A percentile compares a stretch with the other conserved stretches of the same genome.
Conservation (phyloP, 2,329 filamentous ascomycete species). For the Pezicula rhizophila region DNA sequence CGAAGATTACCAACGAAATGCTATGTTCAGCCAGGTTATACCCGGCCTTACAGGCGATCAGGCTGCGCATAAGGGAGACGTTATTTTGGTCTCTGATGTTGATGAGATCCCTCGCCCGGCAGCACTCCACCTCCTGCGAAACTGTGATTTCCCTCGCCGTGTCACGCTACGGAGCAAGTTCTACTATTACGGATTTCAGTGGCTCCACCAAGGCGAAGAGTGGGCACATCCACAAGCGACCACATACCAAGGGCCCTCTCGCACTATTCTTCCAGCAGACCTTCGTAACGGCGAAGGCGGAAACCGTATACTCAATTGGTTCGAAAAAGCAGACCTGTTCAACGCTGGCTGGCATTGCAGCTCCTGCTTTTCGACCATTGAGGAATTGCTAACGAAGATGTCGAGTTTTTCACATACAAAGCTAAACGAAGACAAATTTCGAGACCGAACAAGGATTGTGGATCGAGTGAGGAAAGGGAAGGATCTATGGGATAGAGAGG, state of each 20-base stretch:
- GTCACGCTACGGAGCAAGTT: slow-evolving; percentile 29
- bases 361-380: slow-evolving; percentile 36
- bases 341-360: slow-evolving; percentile 42
- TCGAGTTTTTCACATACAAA: slow-evolving; percentile 35
- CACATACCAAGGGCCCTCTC: slow-evolving; percentile 28
- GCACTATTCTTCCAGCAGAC: slow-evolving; percentile 35
- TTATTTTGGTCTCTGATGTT: slow-evolving; percentile 39
- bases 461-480: slow-evolving; percentile 34
- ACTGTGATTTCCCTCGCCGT: slow-evolving; percentile 29
- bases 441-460: slow-evolving; percentile 33
- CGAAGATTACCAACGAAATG: slow-evolving; percentile 49
- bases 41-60: slow-evolving; percentile 29
- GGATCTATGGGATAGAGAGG: slow-evolving; percentile 35
- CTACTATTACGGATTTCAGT: slow-evolving; percentile 36
- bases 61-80: slow-evolving; percentile 30
- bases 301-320: slow-evolving; percentile 15
- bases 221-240: slow-evolving; percentile 42
- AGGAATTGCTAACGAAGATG: slow-evolving; percentile 36
- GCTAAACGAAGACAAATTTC: slow-evolving; percentile 34
- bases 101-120: slow-evolving; percentile 38
- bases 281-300: slow-evolving; percentile 29
- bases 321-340: slow-evolving; percentile 29
- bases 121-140: slow-evolving; percentile 27
- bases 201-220: slow-evolving; percentile 26
- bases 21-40: slow-evolving; percentile 49